Evolutionary conservation across 805 yeast species (phyloP).

Genomic region (Spathaspora arborariae): DNA sequence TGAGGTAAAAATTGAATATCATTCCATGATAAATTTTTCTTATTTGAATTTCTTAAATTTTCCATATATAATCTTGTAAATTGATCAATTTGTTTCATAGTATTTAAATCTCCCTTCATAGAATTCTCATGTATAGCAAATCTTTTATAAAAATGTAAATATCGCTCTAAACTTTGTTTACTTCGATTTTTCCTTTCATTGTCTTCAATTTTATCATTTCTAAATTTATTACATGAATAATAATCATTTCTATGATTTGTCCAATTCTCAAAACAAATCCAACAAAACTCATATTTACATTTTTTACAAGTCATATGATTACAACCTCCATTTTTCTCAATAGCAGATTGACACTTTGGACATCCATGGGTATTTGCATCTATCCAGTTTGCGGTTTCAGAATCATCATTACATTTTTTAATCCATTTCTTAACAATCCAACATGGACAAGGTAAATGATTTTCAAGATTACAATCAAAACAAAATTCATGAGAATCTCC

Average conservation of each 20-base stretch:
- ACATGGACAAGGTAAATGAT: conserved; percentile 87
- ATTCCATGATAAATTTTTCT: conserved; percentile 59
- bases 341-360: conserved; percentile 73
- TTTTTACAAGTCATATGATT: conserved; percentile 90
- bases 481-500: conserved; percentile 69
- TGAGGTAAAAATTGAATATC: conserved; percentile 83
- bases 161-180: conserved; percentile 53
- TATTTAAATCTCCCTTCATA: conserved; percentile 62
- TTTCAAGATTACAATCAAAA: conserved; percentile 66
- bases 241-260: conserved; percentile 58
- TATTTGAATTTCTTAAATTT: conserved; percentile 19
- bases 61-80: conserved; percentile 66
- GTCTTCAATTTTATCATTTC: conserved; percentile 30
- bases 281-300: conserved; percentile 81
- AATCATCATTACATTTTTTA: conserved; percentile 75
- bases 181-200: conserved; percentile 40
- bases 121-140: conserved; percentile 76
- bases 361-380: conserved; percentile 80
- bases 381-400: conserved; percentile 87
- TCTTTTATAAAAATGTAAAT: conserved; percentile 70
- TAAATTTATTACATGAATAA: conserved; percentile 63
- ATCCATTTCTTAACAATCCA: conserved; percentile 66
- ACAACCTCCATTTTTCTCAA: conserved; percentile 95
- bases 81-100: conserved; percentile 59
- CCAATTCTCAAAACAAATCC: conserved; percentile 89